Conservation (phyloP, 2,329 filamentous ascomycete species). For the Aspergillus amoenus region DNA sequence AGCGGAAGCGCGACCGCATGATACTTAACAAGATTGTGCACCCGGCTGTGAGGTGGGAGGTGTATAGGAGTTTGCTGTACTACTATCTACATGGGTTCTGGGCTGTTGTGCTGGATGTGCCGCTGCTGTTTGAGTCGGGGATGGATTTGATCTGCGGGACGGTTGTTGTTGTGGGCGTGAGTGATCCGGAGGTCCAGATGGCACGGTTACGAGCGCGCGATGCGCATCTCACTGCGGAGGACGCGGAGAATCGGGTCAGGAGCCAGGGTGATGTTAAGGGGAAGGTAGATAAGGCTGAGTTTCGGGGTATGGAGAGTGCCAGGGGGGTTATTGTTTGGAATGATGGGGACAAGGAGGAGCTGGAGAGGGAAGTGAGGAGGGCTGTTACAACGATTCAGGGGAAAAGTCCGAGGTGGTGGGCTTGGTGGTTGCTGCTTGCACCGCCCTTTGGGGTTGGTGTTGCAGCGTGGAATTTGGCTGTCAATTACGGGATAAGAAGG, state of each 20-base stretch:
- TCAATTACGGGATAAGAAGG: conserved; percentile 68
- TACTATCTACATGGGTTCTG: conserved; percentile 75
- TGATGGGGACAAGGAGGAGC: conserved; percentile 69
- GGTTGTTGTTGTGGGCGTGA: conserved; percentile 83
- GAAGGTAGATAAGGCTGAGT: conserved; percentile 75
- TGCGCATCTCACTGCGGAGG: conserved; percentile 73
- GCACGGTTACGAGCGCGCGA: conserved; percentile 72
- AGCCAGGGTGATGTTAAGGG: conserved; percentile 84
- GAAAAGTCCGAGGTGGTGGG: conserved; percentile 79
- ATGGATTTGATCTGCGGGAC: conserved; percentile 84
- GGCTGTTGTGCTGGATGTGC: conserved; percentile 91
- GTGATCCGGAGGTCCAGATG: conserved; percentile 80
- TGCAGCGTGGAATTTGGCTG: conserved; percentile 70
- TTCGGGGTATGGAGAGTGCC: conserved; percentile 53
- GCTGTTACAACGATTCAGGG: conserved; percentile 64
- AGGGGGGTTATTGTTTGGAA: conserved; percentile 87
- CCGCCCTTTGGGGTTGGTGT: conserved; percentile 72
- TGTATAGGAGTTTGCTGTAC: conserved; percentile 71
- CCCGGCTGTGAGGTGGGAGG: conserved; percentile 79
- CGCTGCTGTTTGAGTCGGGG: conserved; percentile 83
- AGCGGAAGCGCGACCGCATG: conserved; percentile 68
- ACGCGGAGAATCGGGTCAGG: conserved; percentile 80
- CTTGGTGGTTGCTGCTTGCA: conserved; percentile 64
- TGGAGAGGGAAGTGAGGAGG: conserved; percentile 65
- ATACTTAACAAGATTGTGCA: conserved; percentile 90